phyloP scores from a whole-genome alignment of 2,329 filamentous ascomycete genomes.

The Sodiomyces alkalinus region DNA sequence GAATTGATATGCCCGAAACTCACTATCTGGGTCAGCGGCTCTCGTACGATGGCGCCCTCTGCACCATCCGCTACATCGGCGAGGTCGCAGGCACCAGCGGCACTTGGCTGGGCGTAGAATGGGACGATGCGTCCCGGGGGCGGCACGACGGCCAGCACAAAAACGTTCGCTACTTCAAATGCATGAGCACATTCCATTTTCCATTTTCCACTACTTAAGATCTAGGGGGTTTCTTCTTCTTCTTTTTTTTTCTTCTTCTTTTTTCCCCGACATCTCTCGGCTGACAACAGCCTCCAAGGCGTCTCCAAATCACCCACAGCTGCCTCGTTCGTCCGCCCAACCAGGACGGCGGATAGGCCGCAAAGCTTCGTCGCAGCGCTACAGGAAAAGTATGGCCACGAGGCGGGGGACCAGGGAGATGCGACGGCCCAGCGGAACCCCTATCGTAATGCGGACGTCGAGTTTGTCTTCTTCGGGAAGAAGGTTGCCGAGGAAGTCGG shows the following conservation, averaged over 20 bases:
- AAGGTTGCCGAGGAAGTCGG: conserved; percentile 84
- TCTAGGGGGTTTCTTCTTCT: background rate
- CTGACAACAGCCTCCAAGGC: conserved; percentile 22
- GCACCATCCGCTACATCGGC: conserved; percentile 76
- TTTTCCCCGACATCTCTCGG: conserved; percentile 8
- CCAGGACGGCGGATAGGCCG: conserved; percentile 49
- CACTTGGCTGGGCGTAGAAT: conserved; percentile 87
- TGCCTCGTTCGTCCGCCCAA: conserved; percentile 77
- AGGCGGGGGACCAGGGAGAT: conserved; percentile 15
- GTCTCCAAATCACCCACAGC: conserved; percentile 51
- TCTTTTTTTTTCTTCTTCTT: background rate
- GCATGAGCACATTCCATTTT: conserved; percentile 29
- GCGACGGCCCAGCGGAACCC: conserved; percentile 4
- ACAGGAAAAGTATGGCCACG: conserved; percentile 67
- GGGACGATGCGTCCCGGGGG: conserved; percentile 75
- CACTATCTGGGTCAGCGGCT: conserved; percentile 55
- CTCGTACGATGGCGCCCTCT: conserved; percentile 56
- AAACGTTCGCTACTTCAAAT: conserved; percentile 67
- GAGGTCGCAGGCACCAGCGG: conserved; percentile 60
- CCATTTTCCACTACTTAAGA: background rate
- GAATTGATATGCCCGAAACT: conserved; percentile 26
- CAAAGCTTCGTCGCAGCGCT: conserved; percentile 68
- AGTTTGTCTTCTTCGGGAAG: conserved; percentile 55
- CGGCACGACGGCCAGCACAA: conserved; percentile 83
- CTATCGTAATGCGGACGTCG: conserved; percentile 11